Conservation (phyloP, 1,139 yeast species). For the Suhomyces ambrosiae region DNA sequence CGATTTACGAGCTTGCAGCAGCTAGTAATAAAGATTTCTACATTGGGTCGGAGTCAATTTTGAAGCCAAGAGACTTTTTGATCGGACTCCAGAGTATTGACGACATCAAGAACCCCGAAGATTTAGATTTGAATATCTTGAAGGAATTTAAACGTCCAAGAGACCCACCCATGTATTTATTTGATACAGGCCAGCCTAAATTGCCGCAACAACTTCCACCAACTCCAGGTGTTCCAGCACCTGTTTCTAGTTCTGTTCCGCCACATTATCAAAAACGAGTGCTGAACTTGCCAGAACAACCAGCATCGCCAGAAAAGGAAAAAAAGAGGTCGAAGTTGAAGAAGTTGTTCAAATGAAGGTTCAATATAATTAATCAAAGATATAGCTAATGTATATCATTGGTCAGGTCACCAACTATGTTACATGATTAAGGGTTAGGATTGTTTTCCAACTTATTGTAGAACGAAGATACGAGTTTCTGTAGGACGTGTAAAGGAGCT, state of each 20-base stretch:
- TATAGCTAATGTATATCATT: too few species aligned
- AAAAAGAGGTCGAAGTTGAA: conserved; percentile 41
- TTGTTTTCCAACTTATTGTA: too few species aligned
- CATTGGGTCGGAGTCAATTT: conserved; percentile 79
- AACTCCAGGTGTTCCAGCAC: not conserved
- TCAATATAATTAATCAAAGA: not conserved
- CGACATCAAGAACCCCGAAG: conserved; percentile 32
- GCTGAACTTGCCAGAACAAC: conserved; percentile 12
- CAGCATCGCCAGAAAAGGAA: conserved; percentile 24
- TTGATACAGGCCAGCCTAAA: conserved; percentile 27
- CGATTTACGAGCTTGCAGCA: conserved; percentile 70
- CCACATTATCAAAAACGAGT: conserved; percentile 36
- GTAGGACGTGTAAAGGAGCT: too few species aligned
- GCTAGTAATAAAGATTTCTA: conserved; percentile 71
- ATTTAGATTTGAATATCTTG: conserved; percentile 38
- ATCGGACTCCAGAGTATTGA: conserved; percentile 50
- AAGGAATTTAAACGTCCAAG: conserved; percentile 26
- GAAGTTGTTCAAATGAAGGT: conserved; percentile 35
- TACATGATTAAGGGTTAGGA: too few species aligned
- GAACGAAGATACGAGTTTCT: too few species aligned
- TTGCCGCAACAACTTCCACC: conserved; percentile 10
- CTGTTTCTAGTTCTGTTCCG: conserved; percentile 19
- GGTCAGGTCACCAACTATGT: too few species aligned
- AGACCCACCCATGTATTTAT: conserved; percentile 41
- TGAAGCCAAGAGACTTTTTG: conserved; percentile 62